Conservation (phyloP, 202 grass and related monocot genomes). For the Musa balbisiana region DNA sequence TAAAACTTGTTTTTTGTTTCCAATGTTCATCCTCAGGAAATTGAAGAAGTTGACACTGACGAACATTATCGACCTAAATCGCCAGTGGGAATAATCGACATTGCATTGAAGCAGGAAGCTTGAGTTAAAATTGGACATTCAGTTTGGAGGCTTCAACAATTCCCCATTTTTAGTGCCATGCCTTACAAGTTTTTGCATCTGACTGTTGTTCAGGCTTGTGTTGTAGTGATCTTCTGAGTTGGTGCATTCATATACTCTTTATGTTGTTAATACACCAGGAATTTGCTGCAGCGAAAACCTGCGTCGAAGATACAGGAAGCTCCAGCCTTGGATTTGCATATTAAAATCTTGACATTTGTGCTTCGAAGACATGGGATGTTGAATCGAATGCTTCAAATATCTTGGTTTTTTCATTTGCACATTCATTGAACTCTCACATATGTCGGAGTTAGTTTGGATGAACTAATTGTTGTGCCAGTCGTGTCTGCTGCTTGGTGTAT, state of each 20-base stretch:
- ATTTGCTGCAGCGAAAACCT: not conserved
- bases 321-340: not conserved
- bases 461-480: too few relatives aligned
- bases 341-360: not conserved
- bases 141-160: not conserved
- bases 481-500: too few relatives aligned
- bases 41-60: conserved; percentile 95
- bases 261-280: not conserved
- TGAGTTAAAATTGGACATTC: conserved; percentile 30
- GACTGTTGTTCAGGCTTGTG: not conserved
- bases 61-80: conserved; percentile 86
- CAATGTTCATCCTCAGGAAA: conserved; percentile 50
- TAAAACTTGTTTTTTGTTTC: not conserved
- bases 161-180: not conserved
- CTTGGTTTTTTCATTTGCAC: too few relatives aligned
- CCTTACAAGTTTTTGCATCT: not conserved
- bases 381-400: too few relatives aligned
- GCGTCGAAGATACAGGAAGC: not conserved
- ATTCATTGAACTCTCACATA: too few relatives aligned
- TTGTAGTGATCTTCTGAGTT: not conserved
- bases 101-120: conserved; percentile 57
- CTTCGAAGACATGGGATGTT: too few relatives aligned
- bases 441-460: too few relatives aligned
- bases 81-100: conserved; percentile 59
- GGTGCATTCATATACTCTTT: not conserved